These are phyloP conservation scores for Marvania coccoides DNA, from an alignment of 139 green algal genomes.

Conservation along the genomic window DNA sequence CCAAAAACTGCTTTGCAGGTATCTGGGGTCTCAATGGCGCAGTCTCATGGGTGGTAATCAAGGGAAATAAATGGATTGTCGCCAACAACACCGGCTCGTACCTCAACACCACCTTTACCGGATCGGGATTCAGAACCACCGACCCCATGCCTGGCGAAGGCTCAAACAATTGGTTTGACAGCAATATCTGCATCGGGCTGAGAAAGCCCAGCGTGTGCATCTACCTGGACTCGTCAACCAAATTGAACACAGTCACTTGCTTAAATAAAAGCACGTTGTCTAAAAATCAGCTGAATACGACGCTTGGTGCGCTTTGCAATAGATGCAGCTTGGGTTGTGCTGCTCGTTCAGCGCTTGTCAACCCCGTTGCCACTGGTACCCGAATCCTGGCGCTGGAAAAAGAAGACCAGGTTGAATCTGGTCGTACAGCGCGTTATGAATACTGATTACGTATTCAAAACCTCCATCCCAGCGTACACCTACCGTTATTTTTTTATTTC, in stretches of 20 bases:
- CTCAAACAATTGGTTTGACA: not conserved
- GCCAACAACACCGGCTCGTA: not conserved
- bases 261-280: not conserved
- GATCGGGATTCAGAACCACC: slow-evolving; percentile 2
- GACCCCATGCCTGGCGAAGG: not conserved
- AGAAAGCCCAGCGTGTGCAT: not conserved
- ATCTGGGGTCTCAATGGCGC: not conserved
- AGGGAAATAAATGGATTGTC: slow-evolving; percentile 2
- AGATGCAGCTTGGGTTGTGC: no score
- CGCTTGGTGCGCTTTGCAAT: no score
- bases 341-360: no score
- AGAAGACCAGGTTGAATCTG: not conserved
- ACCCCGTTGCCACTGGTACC: no score
- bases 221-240: no score
- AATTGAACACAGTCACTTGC: not conserved
- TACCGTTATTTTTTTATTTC: not conserved
- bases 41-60: not conserved
- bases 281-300: no score
- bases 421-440: not conserved
- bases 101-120: not conserved
- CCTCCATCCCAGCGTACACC: no score
- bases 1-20: no score
- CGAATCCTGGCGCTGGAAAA: no score
- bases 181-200: no score
- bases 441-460: no score